Percentiles rank a stretch among this genome's conserved stretches.
These are phyloP conservation scores for Rusavskia elegans DNA, from an alignment of 495 filamentous ascomycete genomes.

Conservation along the genomic window DNA sequence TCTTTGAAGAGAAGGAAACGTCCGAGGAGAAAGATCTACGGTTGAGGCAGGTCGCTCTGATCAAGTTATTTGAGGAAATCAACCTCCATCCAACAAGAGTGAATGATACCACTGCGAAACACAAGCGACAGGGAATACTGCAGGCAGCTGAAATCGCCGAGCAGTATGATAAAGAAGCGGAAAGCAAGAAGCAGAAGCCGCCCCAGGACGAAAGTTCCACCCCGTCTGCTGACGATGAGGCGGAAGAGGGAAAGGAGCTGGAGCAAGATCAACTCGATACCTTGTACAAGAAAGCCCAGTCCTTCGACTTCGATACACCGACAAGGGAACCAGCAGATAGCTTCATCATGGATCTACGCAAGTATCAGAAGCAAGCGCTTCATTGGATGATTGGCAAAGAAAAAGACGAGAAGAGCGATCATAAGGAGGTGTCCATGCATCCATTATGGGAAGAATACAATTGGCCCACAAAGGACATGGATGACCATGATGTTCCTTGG, in stretches of 20 bases:
- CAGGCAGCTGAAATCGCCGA: constrained; percentile 77
- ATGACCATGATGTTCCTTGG: constrained; percentile 54
- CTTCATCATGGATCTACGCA: constrained; percentile 70
- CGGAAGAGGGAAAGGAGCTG: constrained; percentile 72
- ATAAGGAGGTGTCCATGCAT: constrained; percentile 69
- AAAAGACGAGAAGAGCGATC: constrained; percentile 49
- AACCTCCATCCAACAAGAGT: constrained; percentile 56
- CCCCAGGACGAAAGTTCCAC: constrained; percentile 32
- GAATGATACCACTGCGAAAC: constrained; percentile 61
- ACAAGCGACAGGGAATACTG: constrained; percentile 66
- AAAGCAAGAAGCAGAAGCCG: constrained; percentile 24
- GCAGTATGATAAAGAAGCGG: constrained; percentile 47
- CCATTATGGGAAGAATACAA: constrained; percentile 92
- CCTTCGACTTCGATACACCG: constrained; percentile 87
- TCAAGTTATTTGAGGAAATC: constrained; percentile 80
- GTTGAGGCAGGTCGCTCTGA: constrained; percentile 72
- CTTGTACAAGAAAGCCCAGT: constrained; percentile 90
- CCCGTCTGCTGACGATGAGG: constrained; percentile 43
- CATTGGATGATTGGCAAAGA: constrained; percentile 95
- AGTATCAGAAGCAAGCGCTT: constrained; percentile 89
- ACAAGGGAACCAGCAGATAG: constrained; percentile 64
- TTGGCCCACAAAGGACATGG: constrained; percentile 79
- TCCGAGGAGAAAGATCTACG: constrained; percentile 70
- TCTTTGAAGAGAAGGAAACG: constrained; percentile 75
- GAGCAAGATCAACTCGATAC: constrained; percentile 92